Conservation (phyloP, 768 basidiomycete species). For the Sistotremastrum niveocremeum region DNA sequence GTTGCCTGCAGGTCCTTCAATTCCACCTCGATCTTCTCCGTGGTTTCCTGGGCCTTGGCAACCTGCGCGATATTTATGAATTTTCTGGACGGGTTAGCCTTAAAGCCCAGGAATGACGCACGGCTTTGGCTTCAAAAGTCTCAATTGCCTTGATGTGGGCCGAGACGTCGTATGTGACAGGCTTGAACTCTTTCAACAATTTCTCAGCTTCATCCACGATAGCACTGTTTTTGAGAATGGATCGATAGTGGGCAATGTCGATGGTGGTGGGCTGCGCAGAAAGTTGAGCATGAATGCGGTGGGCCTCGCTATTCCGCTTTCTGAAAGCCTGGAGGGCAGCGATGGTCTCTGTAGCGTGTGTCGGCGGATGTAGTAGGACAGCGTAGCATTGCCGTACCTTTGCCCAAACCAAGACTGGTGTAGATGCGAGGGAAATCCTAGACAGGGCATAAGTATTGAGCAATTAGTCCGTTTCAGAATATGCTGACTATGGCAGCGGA, state of each 20-base stretch:
- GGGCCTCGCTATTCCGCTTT: constrained; percentile 86
- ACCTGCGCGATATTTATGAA: constrained; percentile 36
- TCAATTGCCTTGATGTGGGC: constrained; percentile 91
- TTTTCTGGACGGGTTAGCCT: background rate
- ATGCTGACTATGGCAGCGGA: too few relatives aligned
- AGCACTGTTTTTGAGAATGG: constrained; percentile 81
- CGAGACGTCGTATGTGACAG: constrained; percentile 83
- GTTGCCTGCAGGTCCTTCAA: constrained; percentile 85
- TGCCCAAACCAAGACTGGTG: constrained; percentile 69
- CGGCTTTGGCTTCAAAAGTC: constrained; percentile 92
- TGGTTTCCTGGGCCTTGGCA: constrained; percentile 78
- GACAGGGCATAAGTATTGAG: background rate
- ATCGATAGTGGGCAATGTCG: constrained; percentile 86
- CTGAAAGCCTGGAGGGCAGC: constrained; percentile 88
- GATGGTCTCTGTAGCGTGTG: constrained; percentile 59
- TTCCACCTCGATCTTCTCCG: constrained; percentile 80
- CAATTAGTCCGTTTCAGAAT: too few relatives aligned
- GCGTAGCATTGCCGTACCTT: constrained; percentile 39
- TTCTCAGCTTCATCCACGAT: constrained; percentile 91
- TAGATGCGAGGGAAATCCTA: constrained; percentile 82
- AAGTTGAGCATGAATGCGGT: constrained; percentile 52
- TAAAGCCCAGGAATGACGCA: constrained; percentile 28
- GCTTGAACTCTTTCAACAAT: constrained; percentile 77
- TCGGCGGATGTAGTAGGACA: background rate
- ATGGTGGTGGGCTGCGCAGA: constrained; percentile 64